A percentile compares a stretch with the other conserved stretches of the same genome.
phyloP scores from a whole-genome alignment of 768 basidiomycete species.

The Boletus eberwhitei region DNA sequence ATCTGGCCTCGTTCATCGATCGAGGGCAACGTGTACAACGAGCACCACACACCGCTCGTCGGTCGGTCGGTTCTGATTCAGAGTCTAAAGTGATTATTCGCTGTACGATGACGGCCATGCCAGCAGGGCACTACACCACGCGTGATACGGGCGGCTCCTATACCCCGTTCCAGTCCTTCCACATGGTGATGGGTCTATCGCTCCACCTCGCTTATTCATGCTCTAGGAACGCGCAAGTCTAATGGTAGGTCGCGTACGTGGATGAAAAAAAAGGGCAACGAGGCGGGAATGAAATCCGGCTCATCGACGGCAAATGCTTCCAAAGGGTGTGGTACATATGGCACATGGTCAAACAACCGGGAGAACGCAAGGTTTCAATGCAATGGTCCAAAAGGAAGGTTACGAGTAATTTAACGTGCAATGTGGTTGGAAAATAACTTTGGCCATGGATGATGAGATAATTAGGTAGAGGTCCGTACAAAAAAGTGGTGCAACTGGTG shows the following conservation, averaged over 20 bases:
- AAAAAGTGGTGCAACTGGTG: neutral
- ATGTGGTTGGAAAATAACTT: neutral
- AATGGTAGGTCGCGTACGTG: neutral
- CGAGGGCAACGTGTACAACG: too few relatives aligned
- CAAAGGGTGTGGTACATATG: neutral
- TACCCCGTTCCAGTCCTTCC: neutral
- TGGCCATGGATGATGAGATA: constrained; percentile 13
- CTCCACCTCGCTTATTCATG: neutral
- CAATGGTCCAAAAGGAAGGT: constrained; percentile 10
- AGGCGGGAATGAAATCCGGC: constrained; percentile 20
- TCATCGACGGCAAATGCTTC: neutral
- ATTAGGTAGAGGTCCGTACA: constrained; percentile 10
- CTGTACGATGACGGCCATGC: too few relatives aligned
- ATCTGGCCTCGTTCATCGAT: too few relatives aligned
- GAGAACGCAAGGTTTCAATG: constrained; percentile 3
- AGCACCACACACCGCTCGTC: too few relatives aligned
- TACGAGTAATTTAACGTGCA: constrained; percentile 4
- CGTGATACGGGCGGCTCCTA: too few relatives aligned
- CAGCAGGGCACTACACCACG: too few relatives aligned
- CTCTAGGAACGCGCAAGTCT: neutral
- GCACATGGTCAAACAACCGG: neutral
- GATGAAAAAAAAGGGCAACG: neutral
- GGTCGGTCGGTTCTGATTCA: too few relatives aligned
- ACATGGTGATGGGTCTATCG: neutral
- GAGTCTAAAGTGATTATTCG: too few relatives aligned